phyloP scores from a whole-genome alignment of 169 alveolate genomes.

The Plasmodium yoelii region DNA sequence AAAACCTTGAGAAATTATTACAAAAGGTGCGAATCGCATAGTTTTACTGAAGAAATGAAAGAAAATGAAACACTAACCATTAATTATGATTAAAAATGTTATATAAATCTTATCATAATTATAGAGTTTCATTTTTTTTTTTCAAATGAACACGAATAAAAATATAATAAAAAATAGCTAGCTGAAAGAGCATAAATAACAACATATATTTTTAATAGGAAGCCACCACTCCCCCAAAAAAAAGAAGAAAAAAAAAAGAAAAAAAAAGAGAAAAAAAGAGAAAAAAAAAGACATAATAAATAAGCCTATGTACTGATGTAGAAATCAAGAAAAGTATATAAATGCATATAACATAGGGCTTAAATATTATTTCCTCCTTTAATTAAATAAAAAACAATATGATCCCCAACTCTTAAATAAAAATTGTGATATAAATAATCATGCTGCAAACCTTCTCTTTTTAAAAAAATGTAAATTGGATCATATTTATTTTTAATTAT shows the following conservation, averaged over 20 bases:
- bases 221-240: not conserved
- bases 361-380: constrained; percentile 63
- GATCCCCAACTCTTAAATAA: constrained; percentile 68
- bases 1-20: no score
- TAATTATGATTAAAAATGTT: no score
- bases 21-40: no score
- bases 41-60: no score
- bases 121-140: no score
- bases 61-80: no score
- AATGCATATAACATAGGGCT: not conserved
- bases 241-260: not conserved
- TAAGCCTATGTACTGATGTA: not conserved
- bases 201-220: no score
- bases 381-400: constrained; percentile 55
- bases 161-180: no score
- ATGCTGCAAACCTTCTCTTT: constrained; percentile 71
- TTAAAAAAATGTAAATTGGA: constrained; percentile 45
- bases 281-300: not conserved
- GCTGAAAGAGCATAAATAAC: no score
- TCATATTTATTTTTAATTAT: constrained; percentile 51
- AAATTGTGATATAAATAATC: constrained; percentile 62
- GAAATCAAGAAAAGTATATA: not conserved
- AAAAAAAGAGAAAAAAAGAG: not conserved
- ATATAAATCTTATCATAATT: no score
- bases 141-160: no score